Conservation (phyloP, 495 filamentous ascomycete species). For the Trypethelium eluteriae region DNA sequence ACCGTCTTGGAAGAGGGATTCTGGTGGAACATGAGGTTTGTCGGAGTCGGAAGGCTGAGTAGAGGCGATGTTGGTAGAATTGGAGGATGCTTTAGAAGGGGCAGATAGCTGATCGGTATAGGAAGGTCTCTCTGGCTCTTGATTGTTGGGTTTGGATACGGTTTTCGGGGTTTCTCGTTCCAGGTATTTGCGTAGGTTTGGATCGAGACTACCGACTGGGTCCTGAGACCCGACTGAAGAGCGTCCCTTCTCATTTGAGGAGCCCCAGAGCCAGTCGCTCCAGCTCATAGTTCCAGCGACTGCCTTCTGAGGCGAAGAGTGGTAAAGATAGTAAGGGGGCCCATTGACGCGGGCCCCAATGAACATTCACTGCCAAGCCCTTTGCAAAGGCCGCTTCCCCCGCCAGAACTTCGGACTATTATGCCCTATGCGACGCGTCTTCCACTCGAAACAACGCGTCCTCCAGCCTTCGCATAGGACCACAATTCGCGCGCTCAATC, state of each 20-base stretch:
- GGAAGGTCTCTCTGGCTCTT: constrained; percentile 21
- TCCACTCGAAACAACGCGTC: constrained; percentile 36
- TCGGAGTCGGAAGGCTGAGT: constrained; percentile 4
- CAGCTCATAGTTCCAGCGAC: background rate
- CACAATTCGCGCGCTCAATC: background rate
- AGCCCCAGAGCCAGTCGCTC: constrained; percentile 72
- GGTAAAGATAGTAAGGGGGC: background rate
- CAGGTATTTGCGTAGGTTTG: constrained; percentile 75
- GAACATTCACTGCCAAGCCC: background rate
- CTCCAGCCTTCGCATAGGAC: constrained; percentile 19
- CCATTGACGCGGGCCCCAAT: background rate
- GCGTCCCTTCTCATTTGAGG: constrained; percentile 29
- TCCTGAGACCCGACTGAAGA: constrained; percentile 46
- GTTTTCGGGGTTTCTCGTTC: constrained; percentile 70
- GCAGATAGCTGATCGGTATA: constrained; percentile 21
- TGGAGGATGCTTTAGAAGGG: constrained; percentile 21
- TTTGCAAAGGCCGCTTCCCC: background rate
- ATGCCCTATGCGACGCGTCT: constrained; percentile 21
- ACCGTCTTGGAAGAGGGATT: constrained; percentile 65
- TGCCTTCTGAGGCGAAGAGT: background rate
- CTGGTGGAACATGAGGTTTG: constrained; percentile 37
- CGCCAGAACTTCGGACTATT: background rate
- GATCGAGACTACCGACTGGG: constrained; percentile 74
- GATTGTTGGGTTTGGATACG: constrained; percentile 38
- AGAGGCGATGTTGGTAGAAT: constrained; percentile 10